A percentile compares a stretch with the other conserved stretches of the same genome.
These are phyloP conservation scores for Malania oleifera DNA, from an alignment of 164 flowering plant species.

Conservation along the genomic window DNA sequence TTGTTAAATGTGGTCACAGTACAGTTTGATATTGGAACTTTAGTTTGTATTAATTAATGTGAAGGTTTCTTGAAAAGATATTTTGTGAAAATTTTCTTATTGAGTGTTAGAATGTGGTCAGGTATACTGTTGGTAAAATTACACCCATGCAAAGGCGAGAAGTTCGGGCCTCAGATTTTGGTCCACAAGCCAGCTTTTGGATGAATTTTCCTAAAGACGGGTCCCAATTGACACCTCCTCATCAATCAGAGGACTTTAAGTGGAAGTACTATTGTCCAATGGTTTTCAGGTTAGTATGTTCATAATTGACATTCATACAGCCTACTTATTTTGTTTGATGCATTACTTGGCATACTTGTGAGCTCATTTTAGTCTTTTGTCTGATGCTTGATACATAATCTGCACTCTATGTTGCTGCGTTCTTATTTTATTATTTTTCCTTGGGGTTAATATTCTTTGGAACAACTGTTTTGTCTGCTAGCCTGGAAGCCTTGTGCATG, in stretches of 20 bases:
- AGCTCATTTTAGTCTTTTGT: background rate
- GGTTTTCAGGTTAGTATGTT: conserved; percentile 82
- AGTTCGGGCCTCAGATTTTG: conserved; percentile 85
- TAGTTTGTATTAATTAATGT: too few relatives aligned
- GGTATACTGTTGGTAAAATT: conserved; percentile 97
- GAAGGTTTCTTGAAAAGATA: background rate
- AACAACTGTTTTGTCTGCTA: too few relatives aligned
- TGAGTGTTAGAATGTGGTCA: conserved; percentile 29
- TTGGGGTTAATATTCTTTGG: too few relatives aligned
- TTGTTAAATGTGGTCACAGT: too few relatives aligned
- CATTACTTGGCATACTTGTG: background rate
- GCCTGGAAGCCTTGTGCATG: too few relatives aligned
- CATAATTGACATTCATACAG: background rate
- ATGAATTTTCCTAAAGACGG: conserved; percentile 93
- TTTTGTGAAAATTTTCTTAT: background rate
- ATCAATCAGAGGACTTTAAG: conserved; percentile 83
- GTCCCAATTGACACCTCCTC: conserved; percentile 87
- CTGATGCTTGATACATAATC: background rate
- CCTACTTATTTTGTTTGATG: background rate
- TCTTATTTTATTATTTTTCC: background rate
- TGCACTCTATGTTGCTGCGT: background rate
- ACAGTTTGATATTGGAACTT: too few relatives aligned
- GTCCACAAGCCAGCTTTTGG: conserved; percentile 96
- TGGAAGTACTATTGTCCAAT: conserved; percentile 99
- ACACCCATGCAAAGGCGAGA: conserved; percentile 95